A percentile compares a stretch with the other conserved stretches of the same genome.
Conservation (phyloP, 2,329 filamentous ascomycete species). For the Aspergillus pseudoglaucus region DNA sequence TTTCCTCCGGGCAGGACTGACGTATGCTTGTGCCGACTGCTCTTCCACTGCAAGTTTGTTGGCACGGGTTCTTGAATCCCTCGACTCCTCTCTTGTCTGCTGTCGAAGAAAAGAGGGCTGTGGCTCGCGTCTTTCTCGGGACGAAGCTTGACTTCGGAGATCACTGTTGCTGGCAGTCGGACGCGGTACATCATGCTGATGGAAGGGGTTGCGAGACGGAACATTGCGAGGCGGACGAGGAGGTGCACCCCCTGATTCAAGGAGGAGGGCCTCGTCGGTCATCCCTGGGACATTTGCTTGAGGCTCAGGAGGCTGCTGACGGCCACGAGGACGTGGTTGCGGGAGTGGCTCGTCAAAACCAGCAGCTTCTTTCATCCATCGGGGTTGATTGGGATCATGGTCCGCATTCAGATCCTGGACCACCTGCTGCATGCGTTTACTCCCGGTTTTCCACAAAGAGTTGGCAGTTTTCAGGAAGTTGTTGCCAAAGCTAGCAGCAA, state of each 20-base stretch:
- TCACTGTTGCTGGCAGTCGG: constrained; percentile 12
- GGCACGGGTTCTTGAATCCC: constrained; percentile 55
- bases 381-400: constrained; percentile 74
- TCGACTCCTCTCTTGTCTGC: constrained; percentile 31
- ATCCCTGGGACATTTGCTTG: constrained; percentile 21
- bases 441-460: constrained; percentile 87
- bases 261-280: constrained; percentile 54
- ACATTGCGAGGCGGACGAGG: constrained; percentile 16
- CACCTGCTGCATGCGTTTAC: constrained; percentile 87
- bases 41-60: constrained; percentile 70
- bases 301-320: constrained; percentile 14
- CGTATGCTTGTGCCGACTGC: constrained; percentile 73
- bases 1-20: constrained; percentile 78
- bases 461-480: constrained; percentile 90
- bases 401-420: constrained; percentile 75
- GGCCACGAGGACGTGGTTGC: constrained; percentile 11
- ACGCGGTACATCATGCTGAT: constrained; percentile 16
- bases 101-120: constrained; percentile 53
- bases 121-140: constrained; percentile 18
- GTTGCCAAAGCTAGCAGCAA: constrained; percentile 73
- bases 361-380: constrained; percentile 81
- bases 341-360: constrained; percentile 16
- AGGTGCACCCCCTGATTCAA: constrained; percentile 25
- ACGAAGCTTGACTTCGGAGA: constrained; percentile 17
- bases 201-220: constrained; percentile 19